phyloP scores from a whole-genome alignment of 2,329 filamentous ascomycete species.

The Rutstroemia sydowiana region DNA sequence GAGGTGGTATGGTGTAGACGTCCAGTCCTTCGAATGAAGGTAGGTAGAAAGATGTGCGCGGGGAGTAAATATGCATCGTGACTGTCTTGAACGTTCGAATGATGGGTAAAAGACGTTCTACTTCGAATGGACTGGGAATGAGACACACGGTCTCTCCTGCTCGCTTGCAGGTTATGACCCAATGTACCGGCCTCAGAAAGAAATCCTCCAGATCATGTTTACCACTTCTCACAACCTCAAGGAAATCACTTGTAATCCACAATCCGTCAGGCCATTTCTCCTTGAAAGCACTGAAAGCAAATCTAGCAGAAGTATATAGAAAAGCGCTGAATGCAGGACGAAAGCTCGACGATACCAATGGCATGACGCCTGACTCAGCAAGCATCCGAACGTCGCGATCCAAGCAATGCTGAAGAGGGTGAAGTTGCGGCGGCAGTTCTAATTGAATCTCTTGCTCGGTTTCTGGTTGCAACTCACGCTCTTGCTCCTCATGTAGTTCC shows the following conservation, averaged over 20 bases:
- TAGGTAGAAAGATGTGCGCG: slow-evolving; percentile 35
- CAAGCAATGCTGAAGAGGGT: slow-evolving; percentile 36
- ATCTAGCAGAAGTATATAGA: slow-evolving; percentile 33
- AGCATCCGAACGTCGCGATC: slow-evolving; percentile 39
- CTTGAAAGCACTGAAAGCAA: slow-evolving; percentile 25
- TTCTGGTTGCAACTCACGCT: slow-evolving; percentile 59
- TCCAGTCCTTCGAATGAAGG: slow-evolving; percentile 38
- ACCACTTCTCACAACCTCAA: slow-evolving; percentile 34
- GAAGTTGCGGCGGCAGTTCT: slow-evolving; percentile 39
- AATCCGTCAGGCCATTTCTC: slow-evolving; percentile 36
- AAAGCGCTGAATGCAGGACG: slow-evolving; percentile 40
- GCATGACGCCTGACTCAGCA: slow-evolving; percentile 30
- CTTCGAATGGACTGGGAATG: slow-evolving; percentile 56
- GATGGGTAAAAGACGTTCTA: slow-evolving; percentile 38
- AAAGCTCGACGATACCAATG: slow-evolving; percentile 26
- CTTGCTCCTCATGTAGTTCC: slow-evolving; percentile 56
- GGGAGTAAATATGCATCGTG: slow-evolving; percentile 44
- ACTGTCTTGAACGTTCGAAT: slow-evolving; percentile 34
- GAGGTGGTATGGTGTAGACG: slow-evolving; percentile 35
- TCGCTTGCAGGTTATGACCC: slow-evolving; percentile 37
- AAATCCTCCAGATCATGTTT: slow-evolving; percentile 29
- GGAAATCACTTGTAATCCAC: slow-evolving; percentile 45
- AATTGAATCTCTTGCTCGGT: slow-evolving; percentile 52
- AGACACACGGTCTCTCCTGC: slow-evolving; percentile 24
- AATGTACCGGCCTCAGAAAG: slow-evolving; percentile 47